Percentiles rank a stretch among this genome's conserved stretches.
Conservation (phyloP, 2,329 filamentous ascomycete species). For the Fusarium caatingaense region DNA sequence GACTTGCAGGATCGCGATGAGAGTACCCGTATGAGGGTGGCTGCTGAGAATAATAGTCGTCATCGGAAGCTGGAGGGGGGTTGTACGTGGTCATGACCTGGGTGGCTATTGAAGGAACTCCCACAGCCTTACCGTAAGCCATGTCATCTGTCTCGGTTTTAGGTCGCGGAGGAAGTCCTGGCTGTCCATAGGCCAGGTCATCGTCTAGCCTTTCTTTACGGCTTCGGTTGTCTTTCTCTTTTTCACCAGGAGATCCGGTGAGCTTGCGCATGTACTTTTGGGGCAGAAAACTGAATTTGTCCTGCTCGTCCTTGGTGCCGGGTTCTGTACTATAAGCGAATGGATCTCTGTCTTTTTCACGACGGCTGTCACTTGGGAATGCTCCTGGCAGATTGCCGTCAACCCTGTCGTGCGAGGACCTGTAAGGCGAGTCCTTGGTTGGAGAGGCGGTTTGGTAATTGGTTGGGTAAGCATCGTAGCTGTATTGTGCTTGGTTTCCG, state of each 20-base stretch:
- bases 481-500: conserved; percentile 52
- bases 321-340: conserved; percentile 26
- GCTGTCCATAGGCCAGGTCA: conserved; percentile 63
- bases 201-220: conserved; percentile 54
- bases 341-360: conserved; percentile 43
- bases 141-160: conserved; percentile 39
- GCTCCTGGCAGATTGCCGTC: conserved; percentile 49
- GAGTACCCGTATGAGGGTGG: conserved; percentile 29
- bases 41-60: conserved; percentile 28
- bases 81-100: conserved; percentile 45
- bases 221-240: conserved; percentile 51
- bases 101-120: conserved; percentile 39
- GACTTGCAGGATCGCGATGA: conserved; percentile 27
- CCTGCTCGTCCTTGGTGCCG: conserved; percentile 45
- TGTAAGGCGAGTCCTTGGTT: conserved; percentile 51
- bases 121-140: conserved; percentile 42
- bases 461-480: conserved; percentile 53
- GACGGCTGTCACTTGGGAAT: conserved; percentile 51
- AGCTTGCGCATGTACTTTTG: conserved; percentile 60
- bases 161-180: conserved; percentile 42
- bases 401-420: conserved; percentile 52
- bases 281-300: conserved; percentile 59
- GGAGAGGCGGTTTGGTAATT: conserved; percentile 52
- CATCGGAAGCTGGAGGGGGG: conserved; percentile 21
- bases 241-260: conserved; percentile 43